Base-by-base conservation (phyloP, 2,329 filamentous ascomycete genomes). In the Botrytis pseudocinerea region DNA sequence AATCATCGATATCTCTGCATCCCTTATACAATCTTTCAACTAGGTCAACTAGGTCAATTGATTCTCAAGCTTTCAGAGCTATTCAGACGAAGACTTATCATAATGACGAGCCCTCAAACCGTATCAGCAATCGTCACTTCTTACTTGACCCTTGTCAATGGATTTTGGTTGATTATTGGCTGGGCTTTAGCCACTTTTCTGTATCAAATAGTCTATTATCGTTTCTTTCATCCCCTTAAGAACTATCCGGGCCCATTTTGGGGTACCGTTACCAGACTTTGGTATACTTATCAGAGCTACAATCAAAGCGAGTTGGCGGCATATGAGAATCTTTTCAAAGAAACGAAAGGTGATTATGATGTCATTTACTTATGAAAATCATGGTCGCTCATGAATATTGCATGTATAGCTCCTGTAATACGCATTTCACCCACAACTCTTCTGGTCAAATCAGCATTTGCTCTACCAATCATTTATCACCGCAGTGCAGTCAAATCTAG, bases 401-500 rank as follows among this genome's bases (percentile, higher is more conserved):
- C 44, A 35, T 22, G 9, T 32, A 66, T 62, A 87, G 86, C 85
- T 35, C 86, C 86, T 1, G 84, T 88, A 25, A 82, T 89, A 57
- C 84, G 86, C 28, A 83, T 88, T 73, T 85, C 85, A 6, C 87
- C 86, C 0, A 87, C 85, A 0, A 82, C 88, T 76, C 83, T 89
- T 40, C 81, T 88, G 6, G 85, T 88, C 74, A 85, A 80, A 77
- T 86, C 88, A 76, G 84, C 88, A 0, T 85, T 82, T 1, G 86
- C 87, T 77, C 82, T 90, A 3, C 88, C 88, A 0, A 82, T 84
- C 20, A 85, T 90, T 42, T 90, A 90, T 80, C 83, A 84, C 70
- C 85, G 87, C 28, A 82, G 85, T 74, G 87, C 85, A 7, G 83
- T 87, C 80, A 90, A 90, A 77, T 86, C 86, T 0, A 83, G 87